phyloP scores from a whole-genome alignment of 306 rosid species.

The Abrus pulchellus region DNA sequence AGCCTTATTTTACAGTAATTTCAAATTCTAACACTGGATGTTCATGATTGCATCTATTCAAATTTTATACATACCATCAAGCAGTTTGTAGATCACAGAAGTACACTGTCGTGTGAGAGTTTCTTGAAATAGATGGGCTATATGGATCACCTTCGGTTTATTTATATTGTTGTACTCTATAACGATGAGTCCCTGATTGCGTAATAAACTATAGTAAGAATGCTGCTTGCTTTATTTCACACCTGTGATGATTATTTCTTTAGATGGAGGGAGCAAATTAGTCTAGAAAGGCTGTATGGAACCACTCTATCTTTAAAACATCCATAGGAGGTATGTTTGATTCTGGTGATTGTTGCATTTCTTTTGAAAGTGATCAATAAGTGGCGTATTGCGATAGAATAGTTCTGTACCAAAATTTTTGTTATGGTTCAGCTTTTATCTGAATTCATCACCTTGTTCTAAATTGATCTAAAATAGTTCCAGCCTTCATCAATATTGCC shows the following conservation, averaged over 20 bases:
- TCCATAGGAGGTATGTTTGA: background rate
- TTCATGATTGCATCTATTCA: conserved; percentile 28
- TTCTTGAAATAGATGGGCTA: conserved; percentile 20
- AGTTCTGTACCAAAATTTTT: background rate
- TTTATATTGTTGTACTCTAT: conserved; percentile 8
- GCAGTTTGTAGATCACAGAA: conserved; percentile 29
- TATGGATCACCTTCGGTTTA: conserved; percentile 3
- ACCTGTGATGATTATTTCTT: conserved; percentile 23
- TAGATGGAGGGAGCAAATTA: conserved; percentile 12
- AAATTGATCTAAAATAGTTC: background rate
- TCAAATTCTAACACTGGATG: background rate
- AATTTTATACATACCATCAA: background rate
- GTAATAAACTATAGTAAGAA: conserved; percentile 8
- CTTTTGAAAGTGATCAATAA: conserved; percentile 1
- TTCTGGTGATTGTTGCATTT: conserved; percentile 19
- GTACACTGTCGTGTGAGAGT: conserved; percentile 14
- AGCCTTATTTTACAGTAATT: background rate
- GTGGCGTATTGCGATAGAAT: conserved; percentile 21
- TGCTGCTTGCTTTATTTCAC: conserved; percentile 24
- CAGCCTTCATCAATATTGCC: background rate
- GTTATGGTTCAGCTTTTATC: background rate
- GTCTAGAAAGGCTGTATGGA: background rate
- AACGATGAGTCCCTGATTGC: background rate
- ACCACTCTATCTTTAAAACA: background rate
- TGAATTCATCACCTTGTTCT: background rate